Evolutionary conservation across 2,329 filamentous ascomycete species (phyloP), one percentile per base, ranked within the genome.

Genomic region (Aspergillus pseudonomiae): DNA sequence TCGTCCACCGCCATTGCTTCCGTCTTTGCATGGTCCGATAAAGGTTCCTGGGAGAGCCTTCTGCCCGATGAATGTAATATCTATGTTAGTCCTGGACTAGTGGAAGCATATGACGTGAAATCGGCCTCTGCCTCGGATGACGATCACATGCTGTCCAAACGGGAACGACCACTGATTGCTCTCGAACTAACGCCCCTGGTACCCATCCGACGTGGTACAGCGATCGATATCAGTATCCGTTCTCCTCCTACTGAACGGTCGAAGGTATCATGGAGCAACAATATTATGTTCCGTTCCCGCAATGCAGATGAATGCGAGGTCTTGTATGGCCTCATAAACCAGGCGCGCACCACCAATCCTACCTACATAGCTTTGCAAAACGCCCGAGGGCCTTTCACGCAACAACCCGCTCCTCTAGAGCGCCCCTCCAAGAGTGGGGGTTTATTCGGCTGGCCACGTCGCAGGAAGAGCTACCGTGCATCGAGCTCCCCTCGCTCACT

Each of bases 141-240:
- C 4, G 61, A 69, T 32, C 68, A 67, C 43, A 59, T 64, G 32
- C 66, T 64, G n/a, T 68, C 68, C 6, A 69, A 68, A 32, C 70
- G 68, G 43, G 63, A 58, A 43, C 80, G 81, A 61, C 88, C 87
- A 36, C 78, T 89, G 36, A 78, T 89, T 64, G 91, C 90, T 6
- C 86, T 97, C 39, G 93, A 97, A 73, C 87, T 99, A 48, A 98
- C 94, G 0, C 95, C 95, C 0, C 83, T 97, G 43, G 94, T 98
- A 9, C 91, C 94, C 69, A 89, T 98, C 65, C 88, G 94, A 66
- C 91, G 94, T 72, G 95, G 94, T 71, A 99, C 93, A 26, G 92
- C 91, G 4, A 87, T 99, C 36, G 95, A 99, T 75, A 92, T 99
- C 60, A 95, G 96, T 68, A 92, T 99, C 67, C 91, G 93, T 57